These are phyloP conservation scores for Davidsoniella eucalypti DNA, from an alignment of 2,329 filamentous ascomycete species.

Conservation along the genomic window DNA sequence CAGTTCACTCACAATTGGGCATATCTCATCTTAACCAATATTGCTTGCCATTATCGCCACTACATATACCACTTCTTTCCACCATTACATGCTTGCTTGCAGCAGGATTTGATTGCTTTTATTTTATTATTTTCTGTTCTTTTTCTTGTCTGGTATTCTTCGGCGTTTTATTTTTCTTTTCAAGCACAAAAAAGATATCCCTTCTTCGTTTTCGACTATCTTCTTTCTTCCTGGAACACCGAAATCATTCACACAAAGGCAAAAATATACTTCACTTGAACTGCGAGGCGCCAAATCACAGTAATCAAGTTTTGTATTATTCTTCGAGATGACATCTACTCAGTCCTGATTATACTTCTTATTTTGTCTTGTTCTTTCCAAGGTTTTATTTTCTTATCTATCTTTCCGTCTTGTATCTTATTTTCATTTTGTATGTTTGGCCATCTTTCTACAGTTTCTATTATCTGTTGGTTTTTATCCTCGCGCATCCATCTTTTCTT, in stretches of 20 bases:
- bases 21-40: too few relatives aligned
- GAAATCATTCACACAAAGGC: neutral
- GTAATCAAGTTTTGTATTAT: neutral
- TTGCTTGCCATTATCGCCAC: too few relatives aligned
- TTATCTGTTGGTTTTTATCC: neutral
- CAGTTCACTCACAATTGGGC: too few relatives aligned
- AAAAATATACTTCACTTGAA: neutral
- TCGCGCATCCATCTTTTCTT: slow-evolving; percentile 10
- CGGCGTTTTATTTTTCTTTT: neutral
- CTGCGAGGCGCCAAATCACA: neutral
- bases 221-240: neutral
- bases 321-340: neutral
- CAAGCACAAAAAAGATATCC: neutral
- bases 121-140: neutral
- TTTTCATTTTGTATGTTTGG: slow-evolving; percentile 2
- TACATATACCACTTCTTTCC: too few relatives aligned
- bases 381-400: slow-evolving; percentile 6
- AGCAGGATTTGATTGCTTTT: neutral
- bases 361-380: slow-evolving; percentile 2
- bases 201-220: slow-evolving; percentile 1
- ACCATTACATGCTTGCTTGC: too few relatives aligned
- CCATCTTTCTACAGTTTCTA: slow-evolving; percentile 3
- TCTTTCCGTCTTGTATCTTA: slow-evolving; percentile 1
- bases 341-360: slow-evolving; percentile 1
- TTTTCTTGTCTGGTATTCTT: neutral